Evolutionary conservation across 257 asterid species (phyloP), one percentile per base, ranked within the genome.

Genomic region (Thymus mandschuricus): DNA sequence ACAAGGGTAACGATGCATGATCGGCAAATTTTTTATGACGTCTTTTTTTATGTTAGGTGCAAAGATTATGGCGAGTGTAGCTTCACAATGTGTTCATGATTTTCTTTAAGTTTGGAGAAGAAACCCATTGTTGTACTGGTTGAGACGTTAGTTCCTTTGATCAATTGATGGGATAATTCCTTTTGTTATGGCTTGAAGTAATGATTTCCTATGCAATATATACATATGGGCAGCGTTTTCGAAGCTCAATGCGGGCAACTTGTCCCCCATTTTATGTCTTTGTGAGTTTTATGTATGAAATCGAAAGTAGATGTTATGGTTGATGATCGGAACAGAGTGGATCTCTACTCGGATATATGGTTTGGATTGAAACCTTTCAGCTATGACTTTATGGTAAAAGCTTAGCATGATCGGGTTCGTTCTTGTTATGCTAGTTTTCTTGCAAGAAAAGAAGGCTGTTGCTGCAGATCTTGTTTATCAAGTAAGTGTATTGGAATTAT

Each of bases 1-100:
- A 41, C 60, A 78, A 78, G 82, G 83, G 77, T 73, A 77, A 64
- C 31, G 69, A 69, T 75, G 85, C 78, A 65, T 84, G 59, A 79
- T 31, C 65, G 45, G 41, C 41, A 15, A 60, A 28, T 10, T 50
- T 46, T 46, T 54, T 55, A 56, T 68, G 43, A 5, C 21, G 21
- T 38, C n/a, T 2, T 48, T 75, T 66, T 68, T 77, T 2, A 57
- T 75, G 64, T 68, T 77, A 77, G 83, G 64, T 58, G 67, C 60
- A 46, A 66, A 30, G 28, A 34, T 57, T 68, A 72, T 52, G 74
- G 41, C 50, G 46, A 48, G 46, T 75, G 76, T 72, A 78, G 83
- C 76, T 69, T 79, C 68, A 41, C 43, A 41, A 55, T 43, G 76
- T 64, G 35, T 77, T 71, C 58, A 45, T 68, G 71, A 64, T 46